phyloP scores from a whole-genome alignment of 129 eudicot genomes.

The Flaveria ramosissima region DNA sequence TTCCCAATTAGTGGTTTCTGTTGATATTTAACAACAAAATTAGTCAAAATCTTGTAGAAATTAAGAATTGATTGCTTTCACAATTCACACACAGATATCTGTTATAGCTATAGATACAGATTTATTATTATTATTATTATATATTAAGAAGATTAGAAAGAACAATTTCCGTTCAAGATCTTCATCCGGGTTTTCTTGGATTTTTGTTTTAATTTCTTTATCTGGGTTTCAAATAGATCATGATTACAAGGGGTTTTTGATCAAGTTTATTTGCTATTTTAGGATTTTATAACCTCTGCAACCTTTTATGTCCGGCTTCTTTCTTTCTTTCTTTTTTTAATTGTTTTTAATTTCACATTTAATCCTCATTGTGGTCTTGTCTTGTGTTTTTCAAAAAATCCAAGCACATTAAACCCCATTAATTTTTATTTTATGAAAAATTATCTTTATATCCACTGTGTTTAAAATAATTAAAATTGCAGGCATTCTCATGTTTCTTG shows the following conservation, averaged over 20 bases:
- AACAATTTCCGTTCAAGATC: constrained; percentile 1
- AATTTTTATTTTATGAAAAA: not conserved
- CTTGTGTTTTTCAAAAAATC: constrained; percentile 38
- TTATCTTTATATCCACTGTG: not conserved
- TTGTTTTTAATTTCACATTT: constrained; percentile 26
- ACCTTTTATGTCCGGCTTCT: constrained; percentile 33
- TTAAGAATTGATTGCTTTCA: not conserved
- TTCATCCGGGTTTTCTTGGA: constrained; percentile 5
- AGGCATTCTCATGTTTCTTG: constrained; percentile 16
- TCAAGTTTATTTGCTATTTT: constrained; percentile 25
- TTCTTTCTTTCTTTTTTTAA: constrained; percentile 19
- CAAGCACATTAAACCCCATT: constrained; percentile 30
- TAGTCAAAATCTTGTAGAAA: not conserved
- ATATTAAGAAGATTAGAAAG: not conserved
- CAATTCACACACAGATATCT: not conserved
- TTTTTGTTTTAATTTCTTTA: constrained; percentile 13
- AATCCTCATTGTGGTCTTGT: constrained; percentile 43
- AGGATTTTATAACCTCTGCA: constrained; percentile 35
- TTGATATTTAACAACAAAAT: not conserved
- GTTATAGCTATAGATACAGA: not conserved
- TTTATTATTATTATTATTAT: no score
- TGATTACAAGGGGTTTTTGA: constrained; percentile 17
- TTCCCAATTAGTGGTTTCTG: constrained; percentile 19
- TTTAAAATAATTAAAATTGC: not conserved
- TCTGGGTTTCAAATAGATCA: constrained; percentile 22